Evolutionary conservation across 352 stramenopile species (phyloP), one percentile per base, ranked within the genome.

Genomic region (Phytopythium boreale): DNA sequence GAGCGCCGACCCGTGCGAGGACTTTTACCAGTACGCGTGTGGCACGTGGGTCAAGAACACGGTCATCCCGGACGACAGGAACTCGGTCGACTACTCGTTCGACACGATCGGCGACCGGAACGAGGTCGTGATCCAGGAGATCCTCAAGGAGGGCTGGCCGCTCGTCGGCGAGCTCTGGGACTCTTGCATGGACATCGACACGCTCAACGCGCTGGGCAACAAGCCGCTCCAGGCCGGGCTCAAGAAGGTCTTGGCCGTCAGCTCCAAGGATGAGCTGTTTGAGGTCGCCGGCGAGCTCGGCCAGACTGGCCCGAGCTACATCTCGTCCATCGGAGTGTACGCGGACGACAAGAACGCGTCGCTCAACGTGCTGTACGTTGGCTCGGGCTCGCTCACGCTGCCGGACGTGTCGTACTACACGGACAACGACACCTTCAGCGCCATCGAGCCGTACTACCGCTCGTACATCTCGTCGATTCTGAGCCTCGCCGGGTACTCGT

Each of bases 361-460:
- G 37, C 70, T 72, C 31, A 91, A 88, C 58, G 71, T 96, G 20
- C 70, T 90, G 4, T 88, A 95, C 70, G 65, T 98, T 4, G 75
- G 65, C 36, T 77, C 95, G 62, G 76, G 68, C 14, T 74, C 95
- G 7, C 76, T 98, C 44, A 81, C 72, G 34, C 70, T 98, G 20
- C 86, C 90, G 2, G 88, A 95, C 65, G 71, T 82, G 46, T 93
- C 96, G 65, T 98, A 98, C 68, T 94, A 98, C 53, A 87, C 92
- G 61, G 82, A 97, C 53, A 61, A 68, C 20, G 52, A 68, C 22
- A 70, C 72, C 15, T 79, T 81, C 15, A 27, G 49, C 4, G 56
- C 66, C 44, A 49, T 83, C 14, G 78, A 84, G 62, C 62, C 59
- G 17, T 66, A 72, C 20, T 68, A 77, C 43, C 68, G 69, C 47